Base-by-base conservation (phyloP, 1,284 basidiomycete genomes). In the Moesziomyces parantarcticus region DNA sequence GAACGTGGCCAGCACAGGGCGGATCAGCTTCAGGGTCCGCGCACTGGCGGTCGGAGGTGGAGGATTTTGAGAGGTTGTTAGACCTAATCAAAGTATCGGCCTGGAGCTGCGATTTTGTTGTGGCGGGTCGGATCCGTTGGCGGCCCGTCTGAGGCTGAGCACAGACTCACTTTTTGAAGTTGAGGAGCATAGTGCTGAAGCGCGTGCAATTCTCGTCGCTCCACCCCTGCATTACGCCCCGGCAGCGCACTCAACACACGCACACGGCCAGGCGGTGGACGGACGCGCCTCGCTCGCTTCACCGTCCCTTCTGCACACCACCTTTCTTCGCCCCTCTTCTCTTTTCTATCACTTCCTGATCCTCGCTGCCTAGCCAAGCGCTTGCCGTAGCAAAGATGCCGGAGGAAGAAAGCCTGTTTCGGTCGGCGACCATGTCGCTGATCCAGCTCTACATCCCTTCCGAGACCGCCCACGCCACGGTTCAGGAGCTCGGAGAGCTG, bases 371-470 rank as follows among this genome's bases (percentile, higher is more conserved):
- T 25, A 41, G 61, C 34, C n/a, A 32, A 59, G 44, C 32, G 49
- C 22, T 49, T 39, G 53, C 53, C 26, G 46, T 50, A 40, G 48
- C 42, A 55, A 57, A 32, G 21, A 74, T 75, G 74, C 61, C 65
- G 46, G 66, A 72, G 42, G 65, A 78, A 45, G 82, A 83, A 64
- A 77, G 78, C 57, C 73, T 83, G 69, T 82, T 83, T 61, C 67
- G 82, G 60, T 83, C 81, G 36, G 82, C 82, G 67, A 73, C 67
- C 50, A 97, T 98, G 95, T 96, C 93, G 87, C 88, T 97, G 86
- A 92, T 97, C 77, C 95, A 99, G 88, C 90, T 99, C 83, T 97
- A 96, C 85, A 92, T 98, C 78, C 97, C 97, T 50, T 92, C 92
- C 49, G 97, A 99, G 88, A 93, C 97, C 58, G 94, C 95, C 23